phyloP scores from a whole-genome alignment of 139 green algal genomes.

The Deuterostichococcus epilithicus region DNA sequence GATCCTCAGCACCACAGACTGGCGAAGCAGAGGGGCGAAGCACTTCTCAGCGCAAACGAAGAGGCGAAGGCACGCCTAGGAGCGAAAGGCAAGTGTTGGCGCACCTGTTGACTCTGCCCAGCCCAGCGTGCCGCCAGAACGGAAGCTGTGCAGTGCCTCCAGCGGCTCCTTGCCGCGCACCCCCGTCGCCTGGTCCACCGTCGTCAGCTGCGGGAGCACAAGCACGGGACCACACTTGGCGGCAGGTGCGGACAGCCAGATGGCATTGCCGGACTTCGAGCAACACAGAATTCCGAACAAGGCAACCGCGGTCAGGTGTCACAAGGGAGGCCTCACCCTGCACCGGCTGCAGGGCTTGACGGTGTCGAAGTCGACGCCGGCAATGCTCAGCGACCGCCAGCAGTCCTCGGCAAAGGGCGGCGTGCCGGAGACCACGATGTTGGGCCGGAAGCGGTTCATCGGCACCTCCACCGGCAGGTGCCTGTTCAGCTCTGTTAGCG shows the following conservation, averaged over 20 bases:
- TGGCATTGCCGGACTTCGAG: background rate
- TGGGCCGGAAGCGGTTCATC: constrained; percentile 77
- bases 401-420: constrained; percentile 51
- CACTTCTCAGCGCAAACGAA: no score
- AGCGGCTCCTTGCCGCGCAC: constrained; percentile 57
- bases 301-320: no score
- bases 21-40: no score
- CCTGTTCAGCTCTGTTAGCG: constrained; percentile 51
- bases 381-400: constrained; percentile 24
- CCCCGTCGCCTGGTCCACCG: constrained; percentile 62
- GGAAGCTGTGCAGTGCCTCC: constrained; percentile 33
- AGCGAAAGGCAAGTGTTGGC: no score
- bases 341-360: constrained; percentile 70
- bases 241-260: background rate
- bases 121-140: constrained; percentile 13
- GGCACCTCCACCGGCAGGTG: constrained; percentile 35
- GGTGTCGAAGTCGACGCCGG: constrained; percentile 30
- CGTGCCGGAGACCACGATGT: constrained; percentile 55
- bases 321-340: constrained; percentile 24
- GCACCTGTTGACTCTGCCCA: background rate
- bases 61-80: no score
- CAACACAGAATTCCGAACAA: background rate
- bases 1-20: no score
- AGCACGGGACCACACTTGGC: constrained; percentile 14
- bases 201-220: constrained; percentile 55